phyloP scores from a whole-genome alignment of 1,139 yeast genomes.

The Geotrichum macrosporum region DNA sequence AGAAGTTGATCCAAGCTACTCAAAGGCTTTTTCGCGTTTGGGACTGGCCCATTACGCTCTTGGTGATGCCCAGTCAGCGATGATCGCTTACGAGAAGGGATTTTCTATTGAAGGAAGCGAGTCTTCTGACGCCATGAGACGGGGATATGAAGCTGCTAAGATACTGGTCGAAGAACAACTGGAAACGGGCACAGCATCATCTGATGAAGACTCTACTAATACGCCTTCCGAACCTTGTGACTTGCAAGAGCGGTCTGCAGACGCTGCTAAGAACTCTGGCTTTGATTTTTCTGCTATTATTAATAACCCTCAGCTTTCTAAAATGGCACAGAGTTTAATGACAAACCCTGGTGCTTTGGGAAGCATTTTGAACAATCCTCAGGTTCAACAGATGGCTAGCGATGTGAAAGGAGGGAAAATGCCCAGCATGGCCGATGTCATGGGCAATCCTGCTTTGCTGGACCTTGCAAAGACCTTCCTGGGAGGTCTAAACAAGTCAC shows the following conservation, averaged over 20 bases:
- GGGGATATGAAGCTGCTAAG: conserved; percentile 91
- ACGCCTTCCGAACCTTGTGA: conserved; percentile 25
- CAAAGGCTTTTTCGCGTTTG: conserved; percentile 91
- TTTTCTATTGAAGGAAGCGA: conserved; percentile 79
- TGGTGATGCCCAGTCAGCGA: conserved; percentile 82
- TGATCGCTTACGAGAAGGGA: conserved; percentile 87
- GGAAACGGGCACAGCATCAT: conserved; percentile 34
- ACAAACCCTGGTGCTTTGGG: not conserved
- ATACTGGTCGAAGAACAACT: conserved; percentile 74
- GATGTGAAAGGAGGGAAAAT: not conserved
- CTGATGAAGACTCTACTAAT: conserved; percentile 29
- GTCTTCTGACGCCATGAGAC: conserved; percentile 85
- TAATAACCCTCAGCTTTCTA: not conserved
- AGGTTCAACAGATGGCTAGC: not conserved
- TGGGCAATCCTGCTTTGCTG: not conserved
- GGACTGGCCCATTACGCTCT: conserved; percentile 90
- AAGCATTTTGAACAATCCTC: not conserved
- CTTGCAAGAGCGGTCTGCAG: too few relatives aligned
- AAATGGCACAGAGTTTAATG: not conserved
- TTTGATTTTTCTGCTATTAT: not conserved
- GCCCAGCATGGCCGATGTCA: not conserved
- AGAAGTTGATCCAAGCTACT: conserved; percentile 67
- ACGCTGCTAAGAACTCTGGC: not conserved
- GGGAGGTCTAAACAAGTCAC: too few relatives aligned
- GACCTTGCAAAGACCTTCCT: not conserved